phyloP scores from a whole-genome alignment of 257 asterid species.

The Asclepias syriaca region DNA sequence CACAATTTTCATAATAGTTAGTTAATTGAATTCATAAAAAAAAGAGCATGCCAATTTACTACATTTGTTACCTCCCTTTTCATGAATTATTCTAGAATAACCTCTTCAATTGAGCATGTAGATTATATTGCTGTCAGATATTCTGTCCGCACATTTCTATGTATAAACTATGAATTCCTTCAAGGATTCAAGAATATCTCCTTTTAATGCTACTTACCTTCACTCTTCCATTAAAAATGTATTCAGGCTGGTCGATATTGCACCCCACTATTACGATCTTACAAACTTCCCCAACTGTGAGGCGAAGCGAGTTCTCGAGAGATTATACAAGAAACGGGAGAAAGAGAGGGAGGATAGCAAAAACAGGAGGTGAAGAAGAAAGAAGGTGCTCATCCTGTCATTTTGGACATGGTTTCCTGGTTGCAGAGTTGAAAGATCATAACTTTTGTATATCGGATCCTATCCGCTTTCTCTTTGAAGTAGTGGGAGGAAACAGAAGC shows the following conservation, averaged over 20 bases:
- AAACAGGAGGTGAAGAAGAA: conserved; percentile 40
- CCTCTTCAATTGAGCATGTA: not conserved
- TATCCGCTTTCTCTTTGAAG: not conserved
- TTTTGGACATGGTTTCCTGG: not conserved
- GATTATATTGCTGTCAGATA: not conserved
- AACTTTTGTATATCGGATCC: not conserved
- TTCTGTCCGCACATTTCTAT: not conserved
- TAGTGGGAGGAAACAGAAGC: not conserved
- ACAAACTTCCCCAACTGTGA: conserved; percentile 85
- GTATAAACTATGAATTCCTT: not conserved
- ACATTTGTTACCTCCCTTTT: not conserved
- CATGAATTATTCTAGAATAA: not conserved
- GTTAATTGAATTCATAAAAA: not conserved
- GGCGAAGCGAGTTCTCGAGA: conserved; percentile 80
- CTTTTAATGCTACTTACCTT: not conserved
- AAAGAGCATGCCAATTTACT: not conserved
- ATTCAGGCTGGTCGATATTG: conserved; percentile 82
- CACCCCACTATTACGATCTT: conserved; percentile 86
- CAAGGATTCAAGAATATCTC: not conserved
- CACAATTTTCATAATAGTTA: not conserved
- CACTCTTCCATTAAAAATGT: not conserved
- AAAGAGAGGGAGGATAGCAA: conserved; percentile 49
- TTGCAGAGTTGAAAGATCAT: not conserved
- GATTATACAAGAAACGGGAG: conserved; percentile 71
- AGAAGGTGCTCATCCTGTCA: no score